Conservation (phyloP, 768 basidiomycete species). For the Lactifluus piperatus region DNA sequence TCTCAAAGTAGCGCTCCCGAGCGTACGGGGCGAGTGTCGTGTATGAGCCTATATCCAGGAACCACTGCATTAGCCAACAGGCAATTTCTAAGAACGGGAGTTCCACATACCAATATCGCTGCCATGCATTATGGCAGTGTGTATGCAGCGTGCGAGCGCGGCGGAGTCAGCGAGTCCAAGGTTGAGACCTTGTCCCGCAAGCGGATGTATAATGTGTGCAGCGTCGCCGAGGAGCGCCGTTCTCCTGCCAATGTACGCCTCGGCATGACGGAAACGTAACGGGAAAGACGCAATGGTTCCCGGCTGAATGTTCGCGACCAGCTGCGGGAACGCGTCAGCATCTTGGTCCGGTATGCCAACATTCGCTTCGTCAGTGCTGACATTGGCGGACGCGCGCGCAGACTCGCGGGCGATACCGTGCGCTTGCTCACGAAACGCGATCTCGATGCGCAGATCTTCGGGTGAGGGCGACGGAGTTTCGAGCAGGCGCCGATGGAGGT, state of each 20-base stretch:
- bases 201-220: slow-evolving; percentile 89
- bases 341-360: slow-evolving; percentile 53
- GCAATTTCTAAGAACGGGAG: not conserved
- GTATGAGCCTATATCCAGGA: slow-evolving; percentile 45
- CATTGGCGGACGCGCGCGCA: slow-evolving; percentile 45
- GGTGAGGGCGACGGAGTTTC: slow-evolving; percentile 45
- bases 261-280: slow-evolving; percentile 77
- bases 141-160: slow-evolving; percentile 57
- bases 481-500: slow-evolving; percentile 53
- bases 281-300: slow-evolving; percentile 86
- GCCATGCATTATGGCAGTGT: slow-evolving; percentile 47
- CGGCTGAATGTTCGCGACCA: slow-evolving; percentile 60
- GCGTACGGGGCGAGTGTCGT: slow-evolving; percentile 72
- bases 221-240: slow-evolving; percentile 94
- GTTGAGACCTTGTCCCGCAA: slow-evolving; percentile 95
- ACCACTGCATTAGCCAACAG: not conserved
- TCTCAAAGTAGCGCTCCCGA: slow-evolving; percentile 72
- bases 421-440: slow-evolving; percentile 63
- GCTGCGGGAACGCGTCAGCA: slow-evolving; percentile 61
- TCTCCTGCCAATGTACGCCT: slow-evolving; percentile 77
- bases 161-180: slow-evolving; percentile 85
- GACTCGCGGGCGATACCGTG: slow-evolving; percentile 59
- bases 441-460: slow-evolving; percentile 48
- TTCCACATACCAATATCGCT: slow-evolving; percentile 68
- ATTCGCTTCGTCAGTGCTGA: slow-evolving; percentile 20